These are phyloP conservation scores for Mortierella sp. DNA, from an alignment of 371 early-diverging fungal species.

Conservation along the genomic window DNA sequence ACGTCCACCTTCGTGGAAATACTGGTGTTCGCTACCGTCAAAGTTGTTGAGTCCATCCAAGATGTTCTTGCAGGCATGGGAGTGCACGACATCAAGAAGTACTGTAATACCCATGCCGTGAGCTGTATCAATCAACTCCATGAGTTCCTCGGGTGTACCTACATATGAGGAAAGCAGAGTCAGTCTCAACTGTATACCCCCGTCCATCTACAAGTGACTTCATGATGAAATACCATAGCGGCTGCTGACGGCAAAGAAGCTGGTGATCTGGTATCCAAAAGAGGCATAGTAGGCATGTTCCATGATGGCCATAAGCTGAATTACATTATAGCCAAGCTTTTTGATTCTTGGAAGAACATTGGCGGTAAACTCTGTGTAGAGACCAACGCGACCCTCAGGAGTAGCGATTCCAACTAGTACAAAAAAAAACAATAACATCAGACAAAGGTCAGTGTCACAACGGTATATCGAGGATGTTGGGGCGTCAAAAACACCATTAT, in stretches of 20 bases:
- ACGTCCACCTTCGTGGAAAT: slow-evolving; percentile 91
- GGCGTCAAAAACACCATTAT: neutral
- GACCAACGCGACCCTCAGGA: slow-evolving; percentile 83
- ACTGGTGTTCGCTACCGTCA: slow-evolving; percentile 96
- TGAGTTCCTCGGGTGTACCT: slow-evolving; percentile 90
- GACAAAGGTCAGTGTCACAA: no score
- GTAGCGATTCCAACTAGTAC: slow-evolving; percentile 90
- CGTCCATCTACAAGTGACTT: neutral
- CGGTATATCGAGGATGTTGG: no score
- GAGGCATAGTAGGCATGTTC: slow-evolving; percentile 99
- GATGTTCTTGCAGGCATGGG: slow-evolving; percentile 96
- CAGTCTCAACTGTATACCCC: neutral
- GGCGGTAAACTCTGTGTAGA: slow-evolving; percentile 89
- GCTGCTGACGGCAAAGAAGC: slow-evolving; percentile 92
- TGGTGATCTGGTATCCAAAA: slow-evolving; percentile 98
- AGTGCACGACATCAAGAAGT: slow-evolving; percentile 96
- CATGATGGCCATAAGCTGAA: slow-evolving; percentile 98
- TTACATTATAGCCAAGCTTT: slow-evolving; percentile 91
- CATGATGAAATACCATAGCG: slow-evolving; percentile 79
- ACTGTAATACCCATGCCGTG: slow-evolving; percentile 91
- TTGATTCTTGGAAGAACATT: slow-evolving; percentile 91
- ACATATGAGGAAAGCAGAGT: neutral
- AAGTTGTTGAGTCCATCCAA: slow-evolving; percentile 95
- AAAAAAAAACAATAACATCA: neutral
- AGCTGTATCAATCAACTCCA: slow-evolving; percentile 91